Conservation (phyloP, 495 filamentous ascomycete species). For the Annulohypoxylon nitens region DNA sequence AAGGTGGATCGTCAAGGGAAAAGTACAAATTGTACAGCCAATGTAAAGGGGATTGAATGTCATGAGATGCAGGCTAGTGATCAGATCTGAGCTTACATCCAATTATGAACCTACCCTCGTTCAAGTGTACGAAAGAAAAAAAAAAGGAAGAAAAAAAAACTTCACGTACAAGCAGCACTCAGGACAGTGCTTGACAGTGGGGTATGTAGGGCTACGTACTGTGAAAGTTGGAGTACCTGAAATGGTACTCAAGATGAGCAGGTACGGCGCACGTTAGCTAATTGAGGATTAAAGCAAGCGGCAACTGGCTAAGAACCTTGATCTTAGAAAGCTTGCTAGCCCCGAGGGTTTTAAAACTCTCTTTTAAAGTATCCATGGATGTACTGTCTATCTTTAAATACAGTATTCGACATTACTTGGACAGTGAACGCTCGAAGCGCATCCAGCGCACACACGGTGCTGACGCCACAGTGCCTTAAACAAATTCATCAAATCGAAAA, state of each 20-base stretch:
- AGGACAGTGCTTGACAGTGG: slow-evolving; percentile 4
- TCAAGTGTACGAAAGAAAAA: slow-evolving; percentile 22
- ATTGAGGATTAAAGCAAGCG: neutral
- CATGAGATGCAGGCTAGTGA: slow-evolving; percentile 34
- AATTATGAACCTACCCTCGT: slow-evolving; percentile 4
- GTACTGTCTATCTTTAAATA: neutral
- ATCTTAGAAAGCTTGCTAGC: neutral
- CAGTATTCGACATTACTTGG: neutral
- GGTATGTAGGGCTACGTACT: neutral
- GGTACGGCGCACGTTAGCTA: slow-evolving; percentile 2
- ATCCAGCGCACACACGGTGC: neutral
- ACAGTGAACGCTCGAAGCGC: neutral
- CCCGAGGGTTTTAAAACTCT: no score
- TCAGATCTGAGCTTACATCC: slow-evolving; percentile 28
- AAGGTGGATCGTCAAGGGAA: slow-evolving; percentile 35
- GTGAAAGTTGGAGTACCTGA: neutral
- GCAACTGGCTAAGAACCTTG: neutral
- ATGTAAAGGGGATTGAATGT: slow-evolving; percentile 20
- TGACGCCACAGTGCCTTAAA: neutral
- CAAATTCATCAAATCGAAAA: slow-evolving; percentile 20
- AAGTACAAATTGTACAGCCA: slow-evolving; percentile 8
- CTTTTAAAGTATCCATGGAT: neutral
- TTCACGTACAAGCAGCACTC: neutral
- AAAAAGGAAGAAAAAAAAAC: slow-evolving; percentile 14
- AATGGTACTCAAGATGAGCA: slow-evolving; percentile 1